Conservation (phyloP, 2,329 filamentous ascomycete genomes). For the Pseudogymnoascus sp. region DNA sequence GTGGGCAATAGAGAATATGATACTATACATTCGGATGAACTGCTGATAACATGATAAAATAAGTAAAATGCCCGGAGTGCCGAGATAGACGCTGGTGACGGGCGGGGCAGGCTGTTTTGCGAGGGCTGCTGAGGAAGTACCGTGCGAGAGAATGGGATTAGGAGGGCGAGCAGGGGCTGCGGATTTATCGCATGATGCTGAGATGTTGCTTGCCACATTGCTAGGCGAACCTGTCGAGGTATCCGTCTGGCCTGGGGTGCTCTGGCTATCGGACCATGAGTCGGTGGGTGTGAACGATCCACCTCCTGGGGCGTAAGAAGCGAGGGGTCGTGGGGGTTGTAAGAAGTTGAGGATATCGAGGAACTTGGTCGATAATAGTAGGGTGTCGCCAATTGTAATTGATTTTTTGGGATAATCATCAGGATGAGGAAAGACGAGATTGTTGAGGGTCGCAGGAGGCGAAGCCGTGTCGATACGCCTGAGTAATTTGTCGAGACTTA, state of each 20-base stretch:
- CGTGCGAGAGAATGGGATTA: neutral
- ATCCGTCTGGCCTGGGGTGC: neutral
- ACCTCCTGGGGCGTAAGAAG: neutral
- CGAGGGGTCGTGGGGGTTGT: neutral
- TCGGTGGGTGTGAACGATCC: neutral
- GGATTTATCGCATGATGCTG: neutral
- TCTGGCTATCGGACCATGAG: neutral
- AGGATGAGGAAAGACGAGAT: constrained; percentile 1
- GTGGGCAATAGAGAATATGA: neutral
- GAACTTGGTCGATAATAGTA: neutral
- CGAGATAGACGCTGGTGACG: neutral
- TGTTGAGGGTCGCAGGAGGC: neutral
- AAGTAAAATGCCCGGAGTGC: neutral
- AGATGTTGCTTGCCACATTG: neutral
- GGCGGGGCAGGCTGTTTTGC: neutral
- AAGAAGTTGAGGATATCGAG: neutral
- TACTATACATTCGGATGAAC: neutral
- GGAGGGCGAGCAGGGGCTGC: neutral
- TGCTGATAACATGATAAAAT: constrained; percentile 3
- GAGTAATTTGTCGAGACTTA: neutral
- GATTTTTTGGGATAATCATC: neutral
- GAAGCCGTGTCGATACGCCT: neutral
- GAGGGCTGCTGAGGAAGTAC: neutral
- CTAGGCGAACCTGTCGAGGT: neutral
- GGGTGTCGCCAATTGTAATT: neutral